Conservation (phyloP, 768 basidiomycete genomes). For the Hygrocybe punicea region DNA sequence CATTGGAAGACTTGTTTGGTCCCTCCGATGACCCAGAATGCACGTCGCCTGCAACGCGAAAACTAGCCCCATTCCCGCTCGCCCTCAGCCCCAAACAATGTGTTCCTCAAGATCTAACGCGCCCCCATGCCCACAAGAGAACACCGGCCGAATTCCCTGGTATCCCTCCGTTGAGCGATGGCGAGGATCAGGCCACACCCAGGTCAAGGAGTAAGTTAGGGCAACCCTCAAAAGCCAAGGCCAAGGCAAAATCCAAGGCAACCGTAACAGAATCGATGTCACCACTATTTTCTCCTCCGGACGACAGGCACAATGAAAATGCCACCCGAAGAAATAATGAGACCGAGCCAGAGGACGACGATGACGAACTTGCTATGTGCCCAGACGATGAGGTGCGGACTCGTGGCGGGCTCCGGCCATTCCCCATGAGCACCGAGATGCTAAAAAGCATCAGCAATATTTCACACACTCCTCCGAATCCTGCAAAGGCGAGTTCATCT, state of each 20-base stretch:
- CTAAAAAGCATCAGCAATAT: conserved; percentile 37
- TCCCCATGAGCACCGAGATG: conserved; percentile 49
- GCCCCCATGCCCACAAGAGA: background rate
- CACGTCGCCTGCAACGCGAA: background rate
- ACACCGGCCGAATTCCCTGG: background rate
- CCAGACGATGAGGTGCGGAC: background rate
- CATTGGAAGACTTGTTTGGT: background rate
- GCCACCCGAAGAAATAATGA: background rate
- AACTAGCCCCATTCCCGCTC: background rate
- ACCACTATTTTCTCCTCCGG: background rate
- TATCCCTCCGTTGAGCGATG: background rate
- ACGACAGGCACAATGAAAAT: background rate
- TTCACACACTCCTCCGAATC: conserved; percentile 13
- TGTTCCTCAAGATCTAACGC: background rate
- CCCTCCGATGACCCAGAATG: background rate
- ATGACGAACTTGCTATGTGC: conserved; percentile 1
- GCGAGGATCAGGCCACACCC: background rate
- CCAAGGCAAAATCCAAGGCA: background rate
- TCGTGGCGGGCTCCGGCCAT: conserved; percentile 29
- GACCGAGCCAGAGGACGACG: background rate
- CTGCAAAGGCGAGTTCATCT: conserved; percentile 2
- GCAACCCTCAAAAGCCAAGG: background rate
- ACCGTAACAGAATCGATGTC: background rate
- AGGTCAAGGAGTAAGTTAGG: background rate
- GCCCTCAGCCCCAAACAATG: background rate